phyloP scores from a whole-genome alignment of 2,329 filamentous ascomycete genomes.

The Exophiala aquamarina region DNA sequence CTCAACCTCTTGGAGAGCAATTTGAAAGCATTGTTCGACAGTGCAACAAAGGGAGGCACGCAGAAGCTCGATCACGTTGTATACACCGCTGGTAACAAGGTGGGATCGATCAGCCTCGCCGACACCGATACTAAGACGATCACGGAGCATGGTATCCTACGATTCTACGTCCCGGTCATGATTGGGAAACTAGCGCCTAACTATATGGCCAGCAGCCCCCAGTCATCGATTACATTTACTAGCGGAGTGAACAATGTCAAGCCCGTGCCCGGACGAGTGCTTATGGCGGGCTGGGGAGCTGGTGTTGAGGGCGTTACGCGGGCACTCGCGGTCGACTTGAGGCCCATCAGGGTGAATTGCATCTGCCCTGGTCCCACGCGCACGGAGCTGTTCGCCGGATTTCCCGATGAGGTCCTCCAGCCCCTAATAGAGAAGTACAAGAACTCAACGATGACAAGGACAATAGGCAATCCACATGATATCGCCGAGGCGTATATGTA shows the following conservation, averaged over 20 bases:
- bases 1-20: constrained; percentile 36
- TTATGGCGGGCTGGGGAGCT: constrained; percentile 29
- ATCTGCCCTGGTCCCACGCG: constrained; percentile 42
- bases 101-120: constrained; percentile 32
- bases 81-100: constrained; percentile 49
- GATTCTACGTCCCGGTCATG: constrained; percentile 36
- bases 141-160: constrained; percentile 32
- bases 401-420: constrained; percentile 11
- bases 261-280: constrained; percentile 52
- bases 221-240: constrained; percentile 43
- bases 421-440: constrained; percentile 37
- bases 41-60: constrained; percentile 29
- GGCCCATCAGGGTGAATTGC: constrained; percentile 43
- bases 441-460: constrained; percentile 30
- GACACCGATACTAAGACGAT: constrained; percentile 29
- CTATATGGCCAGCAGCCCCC: constrained; percentile 33
- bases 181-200: constrained; percentile 41
- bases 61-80: constrained; percentile 51
- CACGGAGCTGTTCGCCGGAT: constrained; percentile 28
- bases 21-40: constrained; percentile 43
- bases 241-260: constrained; percentile 46
- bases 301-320: constrained; percentile 36
- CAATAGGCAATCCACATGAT: constrained; percentile 35
- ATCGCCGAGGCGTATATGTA: constrained; percentile 46
- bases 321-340: constrained; percentile 43